A percentile compares a stretch with the other conserved stretches of the same genome.
These are phyloP conservation scores for Tieghemostelium lacteum DNA, from an alignment of 78 protist genomes.

Conservation along the genomic window DNA sequence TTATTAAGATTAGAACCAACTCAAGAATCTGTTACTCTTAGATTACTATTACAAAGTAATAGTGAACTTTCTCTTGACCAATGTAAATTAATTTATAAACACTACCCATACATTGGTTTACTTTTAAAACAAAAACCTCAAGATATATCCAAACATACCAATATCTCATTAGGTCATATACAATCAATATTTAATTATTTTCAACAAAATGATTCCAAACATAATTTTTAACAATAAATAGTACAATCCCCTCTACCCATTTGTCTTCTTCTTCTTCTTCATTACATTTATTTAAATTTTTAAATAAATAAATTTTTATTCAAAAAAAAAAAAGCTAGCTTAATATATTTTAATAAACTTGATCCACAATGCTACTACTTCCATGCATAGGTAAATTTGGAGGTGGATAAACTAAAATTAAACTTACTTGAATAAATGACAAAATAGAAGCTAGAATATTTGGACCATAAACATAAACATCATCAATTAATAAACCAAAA, in stretches of 20 bases:
- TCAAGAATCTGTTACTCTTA: background rate
- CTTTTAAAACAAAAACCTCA: background rate
- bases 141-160: background rate
- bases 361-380: no score
- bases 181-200: no score
- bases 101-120: background rate
- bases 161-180: background rate
- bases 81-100: background rate
- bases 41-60: background rate
- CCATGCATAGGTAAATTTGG: no score
- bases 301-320: no score
- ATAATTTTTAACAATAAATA: no score
- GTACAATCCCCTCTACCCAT: no score
- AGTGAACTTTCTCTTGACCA: background rate
- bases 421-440: background rate
- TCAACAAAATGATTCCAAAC: background rate
- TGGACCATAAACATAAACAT: constrained; percentile 35
- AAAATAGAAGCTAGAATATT: constrained; percentile 34
- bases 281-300: no score
- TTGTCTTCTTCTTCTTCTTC: no score
- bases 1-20: no score
- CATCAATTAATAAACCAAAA: constrained; percentile 11
- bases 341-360: no score
- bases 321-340: no score
- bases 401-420: constrained; percentile 14